Base-by-base conservation (phyloP, 2,329 filamentous ascomycete species). In the Sarocladium kiliense region DNA sequence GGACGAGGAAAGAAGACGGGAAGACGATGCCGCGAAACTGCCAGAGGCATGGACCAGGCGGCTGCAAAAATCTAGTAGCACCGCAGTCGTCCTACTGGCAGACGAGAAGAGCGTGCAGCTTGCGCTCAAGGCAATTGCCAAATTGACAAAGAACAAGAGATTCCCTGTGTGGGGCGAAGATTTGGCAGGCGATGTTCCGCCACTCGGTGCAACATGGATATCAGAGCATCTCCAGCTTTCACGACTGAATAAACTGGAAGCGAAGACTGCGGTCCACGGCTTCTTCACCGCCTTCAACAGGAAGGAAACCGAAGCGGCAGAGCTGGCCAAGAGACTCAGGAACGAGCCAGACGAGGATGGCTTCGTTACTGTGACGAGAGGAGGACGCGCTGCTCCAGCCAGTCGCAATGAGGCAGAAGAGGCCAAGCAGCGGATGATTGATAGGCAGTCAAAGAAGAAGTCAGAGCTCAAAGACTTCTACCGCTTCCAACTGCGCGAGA, bases 321-420 rank as follows among this genome's bases (percentile, higher is more conserved):
- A 75, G 73, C 79, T 76, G 66, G 87, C 73, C 66, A 85, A 82
- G 72, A 75, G 81, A 55, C 75, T 87, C 58, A 84, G 89, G 58
- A 87, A 88, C 62, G 86, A 91, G 64, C 91, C 93, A 0, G 94
- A 99, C 69, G 92, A 91, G 65, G 94, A 99, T 69, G 94, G 94
- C 2, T 99, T 99, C 68, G 81, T 97, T 50, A 97, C 92, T 3
- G 94, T 99, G 23, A 88, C 86, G 1, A 81, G 89, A 55, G 91
- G 91, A 25, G 88, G 89, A 37, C 77, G 87, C 56, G 79, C 79
- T 6, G 88, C 87, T n/a, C 85, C 89, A 1, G 91, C 89, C 1
- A 81, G 86, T 55, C 79, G 85, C 58, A 87, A 87, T 62, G 91
- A 88, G 64, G 83, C 85, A 39, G 81, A 85, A 64, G 82, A 83